Evolutionary conservation across 352 stramenopile genomes (phyloP).

Genomic region (Globisporangium splendens): DNA sequence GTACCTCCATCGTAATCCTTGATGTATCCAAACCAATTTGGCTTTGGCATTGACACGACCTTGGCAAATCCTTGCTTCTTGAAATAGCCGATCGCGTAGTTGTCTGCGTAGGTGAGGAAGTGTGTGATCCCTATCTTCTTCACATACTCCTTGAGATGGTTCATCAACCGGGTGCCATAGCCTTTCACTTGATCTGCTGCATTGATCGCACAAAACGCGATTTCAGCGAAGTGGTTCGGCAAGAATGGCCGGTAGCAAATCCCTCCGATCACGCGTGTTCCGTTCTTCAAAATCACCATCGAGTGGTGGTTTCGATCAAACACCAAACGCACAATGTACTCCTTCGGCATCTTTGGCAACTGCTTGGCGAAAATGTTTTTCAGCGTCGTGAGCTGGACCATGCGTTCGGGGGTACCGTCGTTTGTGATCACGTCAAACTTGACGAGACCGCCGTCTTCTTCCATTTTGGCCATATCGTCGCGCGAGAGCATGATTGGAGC

Average conservation of each 20-base stretch:
- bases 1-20: slow-evolving; percentile 99
- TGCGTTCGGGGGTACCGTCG: slow-evolving; percentile 82
- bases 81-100: slow-evolving; percentile 99
- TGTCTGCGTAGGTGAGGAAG: slow-evolving; percentile 99
- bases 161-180: slow-evolving; percentile 99
- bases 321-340: slow-evolving; percentile 99
- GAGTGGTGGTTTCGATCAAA: slow-evolving; percentile 95
- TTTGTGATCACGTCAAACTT: slow-evolving; percentile 91
- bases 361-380: slow-evolving; percentile 99
- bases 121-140: slow-evolving; percentile 90
- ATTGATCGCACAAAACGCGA: slow-evolving; percentile 99
- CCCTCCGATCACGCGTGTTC: slow-evolving; percentile 93
- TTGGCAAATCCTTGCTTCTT: slow-evolving; percentile 96
- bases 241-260: slow-evolving; percentile 98
- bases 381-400: slow-evolving; percentile 92
- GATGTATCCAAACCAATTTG: slow-evolving; percentile 97
- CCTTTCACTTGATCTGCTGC: slow-evolving; percentile 95
- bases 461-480: slow-evolving; percentile 87
- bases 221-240: slow-evolving; percentile 97
- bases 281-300: slow-evolving; percentile 92
- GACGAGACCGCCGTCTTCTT: slow-evolving; percentile 73
- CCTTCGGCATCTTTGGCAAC: slow-evolving; percentile 98
- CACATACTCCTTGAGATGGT: slow-evolving; percentile 98
- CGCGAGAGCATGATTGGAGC: slow-evolving; percentile 67
- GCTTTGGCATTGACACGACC: slow-evolving; percentile 78